Evolutionary conservation across 192 early-diverging fungal genomes (phyloP).

Genomic region (Mortierella hygrophila): DNA sequence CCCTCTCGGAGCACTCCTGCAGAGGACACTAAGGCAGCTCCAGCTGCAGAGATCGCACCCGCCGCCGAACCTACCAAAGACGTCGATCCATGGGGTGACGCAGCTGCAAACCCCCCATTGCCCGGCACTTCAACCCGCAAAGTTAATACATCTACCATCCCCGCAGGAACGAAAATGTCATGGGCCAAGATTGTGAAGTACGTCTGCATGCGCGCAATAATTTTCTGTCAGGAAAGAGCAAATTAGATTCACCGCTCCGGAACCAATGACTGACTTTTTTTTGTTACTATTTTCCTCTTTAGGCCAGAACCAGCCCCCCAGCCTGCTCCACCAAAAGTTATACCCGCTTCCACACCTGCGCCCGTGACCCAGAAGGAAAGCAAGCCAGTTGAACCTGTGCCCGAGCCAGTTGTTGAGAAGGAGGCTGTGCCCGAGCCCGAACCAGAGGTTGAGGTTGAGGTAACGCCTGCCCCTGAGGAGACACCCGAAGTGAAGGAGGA

Average conservation of each 20-base stretch:
- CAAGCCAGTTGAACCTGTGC: slow-evolving; percentile 40
- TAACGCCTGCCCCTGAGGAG: slow-evolving; percentile 36
- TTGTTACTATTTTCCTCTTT: slow-evolving; percentile 8
- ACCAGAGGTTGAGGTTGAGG: slow-evolving; percentile 37
- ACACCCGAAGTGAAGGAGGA: slow-evolving; percentile 30
- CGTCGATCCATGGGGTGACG: slow-evolving; percentile 37
- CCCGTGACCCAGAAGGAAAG: slow-evolving; percentile 52
- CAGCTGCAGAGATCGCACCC: slow-evolving; percentile 12
- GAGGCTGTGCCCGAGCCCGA: slow-evolving; percentile 54
- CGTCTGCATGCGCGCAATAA: slow-evolving; percentile 19
- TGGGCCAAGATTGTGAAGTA: slow-evolving; percentile 79
- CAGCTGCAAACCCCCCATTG: slow-evolving; percentile 16
- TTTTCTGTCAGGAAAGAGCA: slow-evolving; percentile 13
- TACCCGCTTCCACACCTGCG: slow-evolving; percentile 44
- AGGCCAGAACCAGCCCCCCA: slow-evolving; percentile 61
- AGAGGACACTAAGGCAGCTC: neutral
- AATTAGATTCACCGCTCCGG: neutral
- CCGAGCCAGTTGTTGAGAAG: slow-evolving; percentile 51
- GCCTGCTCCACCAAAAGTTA: slow-evolving; percentile 50
- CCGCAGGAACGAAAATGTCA: slow-evolving; percentile 59
- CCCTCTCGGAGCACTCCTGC: neutral
- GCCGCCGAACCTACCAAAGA: slow-evolving; percentile 23
- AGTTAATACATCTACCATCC: slow-evolving; percentile 54
- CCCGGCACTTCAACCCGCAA: slow-evolving; percentile 30
- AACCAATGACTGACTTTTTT: neutral